These are phyloP conservation scores for Syncephalastrum racemosum DNA, from an alignment of 371 early-diverging fungal species.

Conservation along the genomic window DNA sequence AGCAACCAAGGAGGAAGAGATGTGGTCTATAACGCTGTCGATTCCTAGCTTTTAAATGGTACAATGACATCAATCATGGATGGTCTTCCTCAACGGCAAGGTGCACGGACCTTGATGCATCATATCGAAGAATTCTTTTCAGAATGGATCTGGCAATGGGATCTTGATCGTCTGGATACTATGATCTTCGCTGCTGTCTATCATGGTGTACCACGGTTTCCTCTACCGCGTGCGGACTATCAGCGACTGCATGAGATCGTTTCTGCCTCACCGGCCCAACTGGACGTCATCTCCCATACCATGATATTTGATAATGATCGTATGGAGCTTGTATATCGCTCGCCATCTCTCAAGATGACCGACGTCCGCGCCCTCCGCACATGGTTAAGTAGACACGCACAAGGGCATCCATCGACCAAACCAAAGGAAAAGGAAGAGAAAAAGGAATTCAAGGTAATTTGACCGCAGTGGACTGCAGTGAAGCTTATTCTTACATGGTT, in stretches of 20 bases:
- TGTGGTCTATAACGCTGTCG: not conserved
- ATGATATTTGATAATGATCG: constrained; percentile 38
- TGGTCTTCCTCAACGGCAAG: constrained; percentile 33
- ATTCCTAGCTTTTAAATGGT: constrained; percentile 39
- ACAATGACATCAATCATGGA: constrained; percentile 39
- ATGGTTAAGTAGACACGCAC: constrained; percentile 22
- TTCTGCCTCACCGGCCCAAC: too few species aligned
- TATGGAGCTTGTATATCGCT: constrained; percentile 40
- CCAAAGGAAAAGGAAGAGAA: constrained; percentile 16
- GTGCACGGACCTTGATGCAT: constrained; percentile 44
- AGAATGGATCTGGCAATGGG: constrained; percentile 67
- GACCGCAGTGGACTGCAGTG: too few species aligned
- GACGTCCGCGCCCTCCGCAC: constrained; percentile 38
- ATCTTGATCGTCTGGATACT: constrained; percentile 55
- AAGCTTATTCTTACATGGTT: too few species aligned
- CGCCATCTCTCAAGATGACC: constrained; percentile 23
- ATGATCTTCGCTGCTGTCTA: constrained; percentile 41
- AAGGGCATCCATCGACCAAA: constrained; percentile 8
- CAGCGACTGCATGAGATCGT: constrained; percentile 20
- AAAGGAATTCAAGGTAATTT: not conserved
- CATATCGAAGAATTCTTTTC: constrained; percentile 64
- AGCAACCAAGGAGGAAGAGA: constrained; percentile 21
- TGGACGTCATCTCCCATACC: constrained; percentile 33
- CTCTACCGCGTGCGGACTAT: constrained; percentile 32
- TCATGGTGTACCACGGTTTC: constrained; percentile 45